Percentiles rank a stretch among this genome's conserved stretches.
Evolutionary conservation across 1,284 basidiomycete species (phyloP).

Genomic region (Apiotrichum brassicae): DNA sequence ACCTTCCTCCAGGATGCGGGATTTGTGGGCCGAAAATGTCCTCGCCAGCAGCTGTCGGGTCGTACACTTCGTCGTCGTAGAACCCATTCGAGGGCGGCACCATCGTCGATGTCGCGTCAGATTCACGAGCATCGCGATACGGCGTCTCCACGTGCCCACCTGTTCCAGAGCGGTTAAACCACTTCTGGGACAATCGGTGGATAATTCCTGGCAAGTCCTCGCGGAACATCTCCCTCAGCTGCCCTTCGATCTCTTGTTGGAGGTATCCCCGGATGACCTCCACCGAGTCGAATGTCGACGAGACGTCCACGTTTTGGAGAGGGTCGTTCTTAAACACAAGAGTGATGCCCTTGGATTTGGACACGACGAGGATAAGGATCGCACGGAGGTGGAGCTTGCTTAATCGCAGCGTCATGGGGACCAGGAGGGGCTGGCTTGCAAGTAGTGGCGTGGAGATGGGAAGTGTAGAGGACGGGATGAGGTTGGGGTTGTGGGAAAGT

Average conservation of each 20-base stretch:
- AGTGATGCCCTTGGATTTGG: slow-evolving; percentile 94
- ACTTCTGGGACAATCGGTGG: slow-evolving; percentile 88
- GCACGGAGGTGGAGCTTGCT: slow-evolving; percentile 89
- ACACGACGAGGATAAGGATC: slow-evolving; percentile 95
- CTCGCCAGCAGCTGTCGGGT: slow-evolving; percentile 15
- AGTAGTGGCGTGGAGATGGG: slow-evolving; percentile 72
- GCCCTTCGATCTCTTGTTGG: slow-evolving; percentile 92
- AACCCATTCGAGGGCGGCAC: slow-evolving; percentile 29
- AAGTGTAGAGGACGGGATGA: slow-evolving; percentile 67
- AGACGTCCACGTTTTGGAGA: slow-evolving; percentile 94
- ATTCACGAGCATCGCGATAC: slow-evolving; percentile 29
- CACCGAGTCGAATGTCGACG: slow-evolving; percentile 95
- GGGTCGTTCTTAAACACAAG: slow-evolving; percentile 99
- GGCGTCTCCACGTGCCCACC: slow-evolving; percentile 45
- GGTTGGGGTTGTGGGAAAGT: slow-evolving; percentile 67
- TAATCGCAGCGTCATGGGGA: slow-evolving; percentile 96
- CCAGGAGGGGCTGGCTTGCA: slow-evolving; percentile 84
- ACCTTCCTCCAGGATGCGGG: not conserved
- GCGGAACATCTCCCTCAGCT: slow-evolving; percentile 94
- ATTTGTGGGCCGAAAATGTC: slow-evolving; percentile 30
- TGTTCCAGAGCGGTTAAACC: slow-evolving; percentile 52
- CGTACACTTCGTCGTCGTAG: slow-evolving; percentile 52
- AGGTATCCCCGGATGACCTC: slow-evolving; percentile 96
- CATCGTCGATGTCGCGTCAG: slow-evolving; percentile 22
- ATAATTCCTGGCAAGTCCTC: slow-evolving; percentile 97